Evolutionary conservation across 352 stramenopile genomes (phyloP), one percentile per base, ranked within the genome.

Genomic region (Aphanomyces euteiches): DNA sequence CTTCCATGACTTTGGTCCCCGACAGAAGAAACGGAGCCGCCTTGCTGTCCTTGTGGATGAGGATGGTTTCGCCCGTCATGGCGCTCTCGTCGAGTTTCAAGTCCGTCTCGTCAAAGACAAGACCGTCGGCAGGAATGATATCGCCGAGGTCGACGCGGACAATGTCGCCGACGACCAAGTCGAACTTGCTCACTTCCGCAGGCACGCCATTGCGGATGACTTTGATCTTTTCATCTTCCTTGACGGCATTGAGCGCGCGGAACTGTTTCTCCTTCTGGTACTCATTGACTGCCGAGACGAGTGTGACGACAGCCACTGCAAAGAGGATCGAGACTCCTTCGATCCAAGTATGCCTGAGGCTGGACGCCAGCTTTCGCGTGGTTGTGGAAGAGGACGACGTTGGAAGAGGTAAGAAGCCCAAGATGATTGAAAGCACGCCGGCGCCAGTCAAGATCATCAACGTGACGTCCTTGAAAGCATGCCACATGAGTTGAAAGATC

Each of bases 241-340:
- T 78, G 19, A 72, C 40, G 15, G 63, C 74, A 36, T 83, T 76
- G 50, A 74, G 19, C 3, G 60, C 54, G 3, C 54, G 48, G 66
- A 85, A 85, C 70, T 85, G 79, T 50, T 79, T 21, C 39, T 85
- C 79, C 68, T 85, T 85, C 7, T 69, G 77, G 76, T 96, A 96
- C 72, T 97, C 87, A 74, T 95, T 97, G 21, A 79, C 76, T 3
- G 90, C 90, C 1, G 87, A 94, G 4, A 97, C 87, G 10, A 96
- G 69, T n/a, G 92, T 84, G 10, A 97, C 93, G 56, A 97, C 89
- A 7, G 86, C 66, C 17, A 98, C 93, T 0, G 93, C 89, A 36
- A 85, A 60, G 5, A 98, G 72, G 65, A 98, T 67, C 0, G 59
- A 90, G 13, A 80, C 76, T 38, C 57, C 40, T 66, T 53, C 57